Base-by-base conservation (phyloP, 140 eudicot species). In the Cichorium intybus region DNA sequence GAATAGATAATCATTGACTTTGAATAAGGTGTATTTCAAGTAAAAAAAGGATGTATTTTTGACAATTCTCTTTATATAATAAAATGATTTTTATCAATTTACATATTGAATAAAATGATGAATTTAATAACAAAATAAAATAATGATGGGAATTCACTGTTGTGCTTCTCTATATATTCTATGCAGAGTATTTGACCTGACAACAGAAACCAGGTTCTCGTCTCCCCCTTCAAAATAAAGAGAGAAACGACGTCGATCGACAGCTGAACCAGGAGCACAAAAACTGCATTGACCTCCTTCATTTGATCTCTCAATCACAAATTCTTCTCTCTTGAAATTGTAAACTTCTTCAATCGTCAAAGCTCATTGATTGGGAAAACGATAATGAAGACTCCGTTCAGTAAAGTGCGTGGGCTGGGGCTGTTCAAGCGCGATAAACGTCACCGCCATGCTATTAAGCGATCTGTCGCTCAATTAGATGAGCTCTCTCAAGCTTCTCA, bases 341-440 rank as follows among this genome's bases (percentile, higher is more conserved):
- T 29, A 29, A 20, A 10, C 2, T 20, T 60, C 39, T 47, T 59
- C 52, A 37, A 71, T 61, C 33, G 3, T 34, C 31, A 49, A 33
- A 59, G 6, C 61, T 51, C 23, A 15, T 22, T 51, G 31, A 51
- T 51, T 22, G 29, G 28, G 16, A 46, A 27, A 29, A 64, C 59
- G 71, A 62, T 60, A 27, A 74, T 84, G 90, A 84, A 84, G 75
- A 73, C 77, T 22, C 80, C 90, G 24, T 74, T 84, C 71, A 84
- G 80, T 58, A 84, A 84, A 70, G 68, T 83, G 62, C 81, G 82
- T 50, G 84, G 84, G 56, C 48, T 80, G 18, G 79, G 84, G 52
- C 41, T 78, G 56, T 54, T 52, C 24, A 77, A 39, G 55, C 76
- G 74, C 57, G 83, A 77, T 27, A 77, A 62, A 28, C 78, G 69